phyloP scores from a whole-genome alignment of 371 early-diverging fungal genomes.

The Lichtheimia hyalospora region DNA sequence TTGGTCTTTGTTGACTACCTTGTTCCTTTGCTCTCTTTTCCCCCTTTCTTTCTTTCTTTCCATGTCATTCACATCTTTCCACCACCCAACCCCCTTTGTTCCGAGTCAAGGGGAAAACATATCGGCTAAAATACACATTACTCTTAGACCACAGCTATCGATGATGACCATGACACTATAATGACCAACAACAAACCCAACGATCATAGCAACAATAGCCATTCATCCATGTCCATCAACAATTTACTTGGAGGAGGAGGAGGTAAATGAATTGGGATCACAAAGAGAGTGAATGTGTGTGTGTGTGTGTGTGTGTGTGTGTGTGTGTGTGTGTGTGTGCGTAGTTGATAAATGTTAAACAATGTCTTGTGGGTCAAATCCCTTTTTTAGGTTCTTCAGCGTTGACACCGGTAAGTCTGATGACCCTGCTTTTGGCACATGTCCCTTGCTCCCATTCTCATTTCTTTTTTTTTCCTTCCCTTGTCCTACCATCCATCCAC shows the following conservation, averaged over 20 bases:
- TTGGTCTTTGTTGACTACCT: neutral
- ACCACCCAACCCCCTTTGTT: neutral
- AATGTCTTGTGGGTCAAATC: too few species aligned
- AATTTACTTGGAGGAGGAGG: constrained; percentile 13
- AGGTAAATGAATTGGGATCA: neutral
- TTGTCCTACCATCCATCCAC: too few species aligned
- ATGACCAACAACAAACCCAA: constrained; percentile 10
- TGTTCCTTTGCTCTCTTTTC: neutral
- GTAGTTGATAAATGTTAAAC: too few species aligned
- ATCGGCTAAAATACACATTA: constrained; percentile 3
- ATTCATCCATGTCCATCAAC: constrained; percentile 23
- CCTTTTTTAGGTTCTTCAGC: neutral
- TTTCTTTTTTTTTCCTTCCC: too few species aligned
- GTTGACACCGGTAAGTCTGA: constrained; percentile 5
- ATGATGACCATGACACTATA: constrained; percentile 11
- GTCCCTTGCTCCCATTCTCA: too few species aligned
- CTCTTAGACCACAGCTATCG: too few species aligned
- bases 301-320: neutral
- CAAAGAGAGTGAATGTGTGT: neutral
- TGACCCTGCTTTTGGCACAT: neutral
- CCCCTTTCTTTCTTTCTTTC: neutral
- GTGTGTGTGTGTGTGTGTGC: neutral
- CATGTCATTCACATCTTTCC: too few species aligned
- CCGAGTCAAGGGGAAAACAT: constrained; percentile 4
- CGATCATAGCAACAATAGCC: constrained; percentile 6